Conservation (phyloP, 176 grass and related monocot species). For the Ananas comosus region DNA sequence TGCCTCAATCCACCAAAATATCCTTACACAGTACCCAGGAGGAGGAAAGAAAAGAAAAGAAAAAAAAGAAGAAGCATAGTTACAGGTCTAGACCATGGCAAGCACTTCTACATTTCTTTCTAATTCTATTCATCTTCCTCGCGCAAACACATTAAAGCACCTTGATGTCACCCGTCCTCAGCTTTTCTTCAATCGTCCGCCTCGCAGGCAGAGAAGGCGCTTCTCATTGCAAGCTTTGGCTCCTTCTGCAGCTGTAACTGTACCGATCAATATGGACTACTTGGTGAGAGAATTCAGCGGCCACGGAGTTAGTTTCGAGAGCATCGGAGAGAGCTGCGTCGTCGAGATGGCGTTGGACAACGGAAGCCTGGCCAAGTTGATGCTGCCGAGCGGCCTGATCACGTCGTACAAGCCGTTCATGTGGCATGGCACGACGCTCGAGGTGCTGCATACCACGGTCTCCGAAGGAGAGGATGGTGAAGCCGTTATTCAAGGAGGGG, state of each 20-base stretch:
- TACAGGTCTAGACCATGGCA: constrained; percentile 20
- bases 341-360: constrained; percentile 58
- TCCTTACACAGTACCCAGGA: not conserved
- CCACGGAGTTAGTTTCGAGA: constrained; percentile 61
- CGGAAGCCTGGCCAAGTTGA: constrained; percentile 53
- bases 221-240: constrained; percentile 19
- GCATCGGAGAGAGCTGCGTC: constrained; percentile 42
- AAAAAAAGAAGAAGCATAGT: not conserved
- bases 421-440: constrained; percentile 61
- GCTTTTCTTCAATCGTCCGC: constrained; percentile 9
- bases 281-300: constrained; percentile 64
- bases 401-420: constrained; percentile 76
- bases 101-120: constrained; percentile 19
- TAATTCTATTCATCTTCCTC: constrained; percentile 6
- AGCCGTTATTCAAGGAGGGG: constrained; percentile 47
- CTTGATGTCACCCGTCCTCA: not conserved
- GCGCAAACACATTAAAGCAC: constrained; percentile 20
- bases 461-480: constrained; percentile 15
- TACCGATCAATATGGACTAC: constrained; percentile 47
- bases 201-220: not conserved
- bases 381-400: constrained; percentile 71
- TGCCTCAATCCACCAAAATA: not conserved
- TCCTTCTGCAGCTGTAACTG: not conserved
- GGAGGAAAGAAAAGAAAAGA: too few relatives aligned
- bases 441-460: constrained; percentile 65